Evolutionary conservation across 2,329 filamentous ascomycete species (phyloP).

Genomic region (Xylariaceae sp.): DNA sequence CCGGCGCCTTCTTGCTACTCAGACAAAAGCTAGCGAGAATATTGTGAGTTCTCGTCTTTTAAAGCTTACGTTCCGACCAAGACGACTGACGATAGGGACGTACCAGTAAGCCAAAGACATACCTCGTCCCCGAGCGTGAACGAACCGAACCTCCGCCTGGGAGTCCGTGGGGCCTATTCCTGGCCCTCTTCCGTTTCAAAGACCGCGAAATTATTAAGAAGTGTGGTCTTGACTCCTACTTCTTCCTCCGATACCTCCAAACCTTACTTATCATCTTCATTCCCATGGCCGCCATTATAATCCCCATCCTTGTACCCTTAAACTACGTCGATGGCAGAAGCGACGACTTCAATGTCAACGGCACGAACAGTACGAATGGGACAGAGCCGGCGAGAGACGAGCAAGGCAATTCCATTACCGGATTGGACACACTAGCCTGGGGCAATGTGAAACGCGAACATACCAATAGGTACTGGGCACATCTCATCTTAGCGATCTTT

Average conservation of each 20-base stretch:
- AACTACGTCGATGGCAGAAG: slow-evolving; percentile 73
- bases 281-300: slow-evolving; percentile 70
- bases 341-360: slow-evolving; percentile 37
- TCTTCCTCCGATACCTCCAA: slow-evolving; percentile 73
- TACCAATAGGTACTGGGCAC: slow-evolving; percentile 73
- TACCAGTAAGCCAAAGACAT: slow-evolving; percentile 73
- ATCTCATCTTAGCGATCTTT: slow-evolving; percentile 72
- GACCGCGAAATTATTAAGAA: slow-evolving; percentile 87
- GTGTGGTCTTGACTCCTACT: slow-evolving; percentile 93
- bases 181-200: slow-evolving; percentile 62
- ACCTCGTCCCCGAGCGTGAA: slow-evolving; percentile 79
- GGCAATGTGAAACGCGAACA: slow-evolving; percentile 71
- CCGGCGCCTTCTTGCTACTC: slow-evolving; percentile 69
- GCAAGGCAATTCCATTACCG: slow-evolving; percentile 42
- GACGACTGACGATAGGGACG: slow-evolving; percentile 11
- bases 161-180: slow-evolving; percentile 46
- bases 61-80: neutral
- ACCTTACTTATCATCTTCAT: slow-evolving; percentile 89
- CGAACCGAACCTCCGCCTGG: slow-evolving; percentile 70
- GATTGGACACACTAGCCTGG: slow-evolving; percentile 81
- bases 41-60: slow-evolving; percentile 54
- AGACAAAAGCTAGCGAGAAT: slow-evolving; percentile 77
- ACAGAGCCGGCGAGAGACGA: slow-evolving; percentile 7
- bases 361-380: slow-evolving; percentile 10
- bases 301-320: slow-evolving; percentile 82